Evolutionary conservation across 495 filamentous ascomycete genomes (phyloP).

Genomic region (Penicillium manginii): DNA sequence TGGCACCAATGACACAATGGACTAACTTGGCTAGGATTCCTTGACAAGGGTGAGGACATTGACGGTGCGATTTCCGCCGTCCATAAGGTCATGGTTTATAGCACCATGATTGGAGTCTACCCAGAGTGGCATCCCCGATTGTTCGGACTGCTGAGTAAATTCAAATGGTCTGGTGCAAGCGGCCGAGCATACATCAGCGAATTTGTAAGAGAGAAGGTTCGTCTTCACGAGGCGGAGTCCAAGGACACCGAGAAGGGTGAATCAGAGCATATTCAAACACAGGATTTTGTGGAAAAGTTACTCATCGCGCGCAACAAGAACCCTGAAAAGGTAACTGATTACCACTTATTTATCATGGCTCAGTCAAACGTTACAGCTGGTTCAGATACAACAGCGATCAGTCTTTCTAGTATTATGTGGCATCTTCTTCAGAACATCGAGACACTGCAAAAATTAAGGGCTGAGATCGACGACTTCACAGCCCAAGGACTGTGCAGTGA

Average conservation of each 20-base stretch:
- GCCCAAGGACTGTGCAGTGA: slow-evolving; percentile 30
- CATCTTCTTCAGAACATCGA: slow-evolving; percentile 46
- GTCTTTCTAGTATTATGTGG: slow-evolving; percentile 54
- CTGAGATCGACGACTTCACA: slow-evolving; percentile 48
- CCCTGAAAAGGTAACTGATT: slow-evolving; percentile 57
- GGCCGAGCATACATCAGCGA: slow-evolving; percentile 46
- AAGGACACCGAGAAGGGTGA: slow-evolving; percentile 21
- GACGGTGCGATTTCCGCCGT: slow-evolving; percentile 63
- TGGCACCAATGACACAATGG: background rate
- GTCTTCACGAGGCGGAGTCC: slow-evolving; percentile 27
- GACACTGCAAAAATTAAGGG: slow-evolving; percentile 40
- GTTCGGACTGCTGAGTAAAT: slow-evolving; percentile 41
- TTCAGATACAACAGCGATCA: slow-evolving; percentile 59
- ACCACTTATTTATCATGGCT: slow-evolving; percentile 53
- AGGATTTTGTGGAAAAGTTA: slow-evolving; percentile 61
- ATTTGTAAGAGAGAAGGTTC: slow-evolving; percentile 50
- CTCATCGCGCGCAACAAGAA: slow-evolving; percentile 56
- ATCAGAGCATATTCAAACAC: slow-evolving; percentile 37
- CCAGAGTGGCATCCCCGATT: slow-evolving; percentile 49
- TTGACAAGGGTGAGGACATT: slow-evolving; percentile 65
- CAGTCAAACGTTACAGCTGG: slow-evolving; percentile 58
- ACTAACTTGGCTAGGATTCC: slow-evolving; percentile 47
- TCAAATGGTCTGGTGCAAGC: slow-evolving; percentile 44
- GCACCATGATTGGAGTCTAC: slow-evolving; percentile 55
- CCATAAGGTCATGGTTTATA: slow-evolving; percentile 57